Percentiles rank a stretch among this genome's conserved stretches.
phyloP scores from a whole-genome alignment of 345 rosid species.

The Camelina neglecta region DNA sequence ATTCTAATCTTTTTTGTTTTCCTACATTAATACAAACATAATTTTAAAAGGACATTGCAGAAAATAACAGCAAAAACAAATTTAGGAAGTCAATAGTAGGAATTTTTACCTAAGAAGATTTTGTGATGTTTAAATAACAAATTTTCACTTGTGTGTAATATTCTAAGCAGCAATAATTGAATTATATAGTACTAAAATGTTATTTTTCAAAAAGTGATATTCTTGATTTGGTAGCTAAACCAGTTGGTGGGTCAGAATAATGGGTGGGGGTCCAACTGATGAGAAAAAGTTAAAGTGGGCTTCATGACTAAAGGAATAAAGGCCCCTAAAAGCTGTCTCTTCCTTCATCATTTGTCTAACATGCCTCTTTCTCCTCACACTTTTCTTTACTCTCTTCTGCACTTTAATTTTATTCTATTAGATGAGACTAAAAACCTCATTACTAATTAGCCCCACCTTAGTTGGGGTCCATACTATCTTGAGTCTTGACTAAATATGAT shows the following conservation, averaged over 20 bases:
- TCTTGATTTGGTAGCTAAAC: slow-evolving; percentile 32
- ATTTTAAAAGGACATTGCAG: neutral
- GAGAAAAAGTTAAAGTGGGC: slow-evolving; percentile 44
- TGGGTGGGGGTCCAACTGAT: slow-evolving; percentile 34
- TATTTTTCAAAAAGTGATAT: slow-evolving; percentile 15
- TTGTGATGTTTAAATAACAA: neutral
- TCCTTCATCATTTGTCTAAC: slow-evolving; percentile 44
- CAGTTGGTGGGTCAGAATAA: slow-evolving; percentile 34
- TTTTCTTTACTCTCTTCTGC: slow-evolving; percentile 10
- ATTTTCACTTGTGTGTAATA: neutral
- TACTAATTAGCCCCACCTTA: neutral
- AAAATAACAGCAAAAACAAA: neutral
- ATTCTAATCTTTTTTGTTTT: neutral
- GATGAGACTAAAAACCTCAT: slow-evolving; percentile 9
- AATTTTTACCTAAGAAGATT: neutral
- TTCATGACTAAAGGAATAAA: slow-evolving; percentile 43
- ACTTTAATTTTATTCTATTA: slow-evolving; percentile 11
- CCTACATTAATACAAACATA: neutral
- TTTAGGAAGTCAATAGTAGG: neutral
- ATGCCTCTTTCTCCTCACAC: slow-evolving; percentile 33
- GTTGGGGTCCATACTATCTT: slow-evolving; percentile 13
- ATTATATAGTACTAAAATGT: neutral
- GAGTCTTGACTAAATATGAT: neutral
- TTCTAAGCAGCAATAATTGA: neutral
- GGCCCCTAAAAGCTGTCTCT: slow-evolving; percentile 40